Evolutionary conservation across 441 rosid genomes (phyloP), one percentile per base, ranked within the genome.

Genomic region (Brassica balearica): DNA sequence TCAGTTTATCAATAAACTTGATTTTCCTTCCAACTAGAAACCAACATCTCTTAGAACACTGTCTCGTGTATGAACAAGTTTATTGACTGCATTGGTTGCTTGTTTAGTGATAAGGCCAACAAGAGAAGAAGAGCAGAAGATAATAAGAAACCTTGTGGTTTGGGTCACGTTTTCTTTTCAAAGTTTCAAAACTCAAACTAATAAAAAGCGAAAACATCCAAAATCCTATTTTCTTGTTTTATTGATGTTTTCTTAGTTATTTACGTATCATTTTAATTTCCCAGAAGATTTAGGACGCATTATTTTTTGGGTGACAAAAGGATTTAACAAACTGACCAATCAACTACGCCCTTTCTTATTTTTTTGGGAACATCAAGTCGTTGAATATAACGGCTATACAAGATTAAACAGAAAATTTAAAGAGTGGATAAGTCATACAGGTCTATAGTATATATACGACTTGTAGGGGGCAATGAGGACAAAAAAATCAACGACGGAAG

Each of bases 401-500:
- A 12, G 14, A 69, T 59, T 1, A 17, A 55, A 38, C 12, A 59
- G 20, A 64, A 17, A n/a, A 0, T 11, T 43, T 17, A n/a, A 43
- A 43, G 29, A 67, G 65, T 73, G 74, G 74, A 73, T 34, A 78
- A 61, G 60, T 73, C 82, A 78, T 23, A 61, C 48, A 68, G 59
- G 77, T 72, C 77, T 19, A 19, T 25, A 25, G 4, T 78, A 59
- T 65, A 5, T 60, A 58, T 59, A 59, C 68, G 77, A 72, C 70
- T 72, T 20, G 73, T 66, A 72, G 58, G 68, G 58, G 68, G 17
- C 56, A 59, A 60, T 32, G 53, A 58, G 27, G 64, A 62, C 69
- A 66, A 15, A 55, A 55, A 60, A 38, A 59, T 78, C 81, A 78
- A 78, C 65, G 81, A 78, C 77, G 81, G 81, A 67, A 78, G 81